Evolutionary conservation across 1,284 basidiomycete genomes (phyloP).

Genomic region (Waitea zeae): DNA sequence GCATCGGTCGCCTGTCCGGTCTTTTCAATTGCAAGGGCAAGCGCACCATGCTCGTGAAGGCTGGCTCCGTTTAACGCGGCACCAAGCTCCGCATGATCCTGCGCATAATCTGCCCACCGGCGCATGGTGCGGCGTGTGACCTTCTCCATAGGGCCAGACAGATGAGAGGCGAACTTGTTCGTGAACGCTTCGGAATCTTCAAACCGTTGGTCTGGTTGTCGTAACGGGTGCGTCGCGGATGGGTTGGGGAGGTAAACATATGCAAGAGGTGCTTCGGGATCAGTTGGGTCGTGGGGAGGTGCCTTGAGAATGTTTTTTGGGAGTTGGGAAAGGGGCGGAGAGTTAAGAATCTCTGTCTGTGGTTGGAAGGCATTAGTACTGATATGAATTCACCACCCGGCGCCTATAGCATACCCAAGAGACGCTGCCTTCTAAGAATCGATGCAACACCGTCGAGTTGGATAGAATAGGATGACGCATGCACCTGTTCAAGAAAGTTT

Average conservation of each 20-base stretch:
- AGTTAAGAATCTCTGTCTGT: conserved; percentile 80
- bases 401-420: conserved; percentile 59
- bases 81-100: conserved; percentile 90
- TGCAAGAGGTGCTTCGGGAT: conserved; percentile 53
- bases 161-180: conserved; percentile 86
- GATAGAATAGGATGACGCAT: conserved; percentile 85
- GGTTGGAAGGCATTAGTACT: not conserved
- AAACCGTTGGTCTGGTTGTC: conserved; percentile 86
- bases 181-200: conserved; percentile 95
- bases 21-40: conserved; percentile 75
- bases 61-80: conserved; percentile 94
- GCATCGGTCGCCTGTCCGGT: conserved; percentile 92
- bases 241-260: conserved; percentile 83
- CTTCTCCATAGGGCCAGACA: conserved; percentile 88
- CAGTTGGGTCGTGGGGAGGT: conserved; percentile 87
- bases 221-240: conserved; percentile 70
- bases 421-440: conserved; percentile 89
- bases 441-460: conserved; percentile 87
- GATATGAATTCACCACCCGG: not conserved
- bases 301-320: conserved; percentile 95
- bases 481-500: conserved; percentile 86
- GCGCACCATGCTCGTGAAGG: conserved; percentile 59
- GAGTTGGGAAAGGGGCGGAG: conserved; percentile 76
- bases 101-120: conserved; percentile 83
- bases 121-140: conserved; percentile 85